Conservation (phyloP, 2,329 filamentous ascomycete species). For the Microcyclosporella mali region DNA sequence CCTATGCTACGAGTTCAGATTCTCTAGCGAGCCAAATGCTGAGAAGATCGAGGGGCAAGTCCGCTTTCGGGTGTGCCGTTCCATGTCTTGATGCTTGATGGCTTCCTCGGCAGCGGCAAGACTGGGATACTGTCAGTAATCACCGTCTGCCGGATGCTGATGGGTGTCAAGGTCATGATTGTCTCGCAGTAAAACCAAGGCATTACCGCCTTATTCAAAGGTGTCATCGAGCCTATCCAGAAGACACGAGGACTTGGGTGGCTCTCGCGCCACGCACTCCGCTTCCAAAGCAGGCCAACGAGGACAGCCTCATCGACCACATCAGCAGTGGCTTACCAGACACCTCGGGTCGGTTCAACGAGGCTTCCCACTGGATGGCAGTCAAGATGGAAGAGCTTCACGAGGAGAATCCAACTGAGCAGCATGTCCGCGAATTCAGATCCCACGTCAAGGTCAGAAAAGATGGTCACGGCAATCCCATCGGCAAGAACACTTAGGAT, state of each 20-base stretch:
- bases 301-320: neutral
- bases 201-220: neutral
- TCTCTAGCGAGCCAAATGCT: too few species aligned
- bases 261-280: neutral
- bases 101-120: conserved; percentile 6
- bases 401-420: neutral
- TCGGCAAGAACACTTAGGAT: neutral
- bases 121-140: neutral
- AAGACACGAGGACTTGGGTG: neutral
- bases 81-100: conserved; percentile 1
- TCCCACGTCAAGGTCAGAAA: neutral
- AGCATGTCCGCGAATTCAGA: neutral
- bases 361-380: neutral
- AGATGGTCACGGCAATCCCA: neutral
- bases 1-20: too few species aligned
- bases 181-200: neutral
- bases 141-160: neutral
- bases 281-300: neutral
- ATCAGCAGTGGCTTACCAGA: neutral
- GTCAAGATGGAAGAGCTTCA: neutral
- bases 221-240: neutral
- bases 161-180: neutral
- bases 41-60: too few species aligned
- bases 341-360: neutral
- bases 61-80: neutral